These are phyloP conservation scores for Amaranthus tricolor DNA, from an alignment of 179 eudicot genomes.

Conservation along the genomic window DNA sequence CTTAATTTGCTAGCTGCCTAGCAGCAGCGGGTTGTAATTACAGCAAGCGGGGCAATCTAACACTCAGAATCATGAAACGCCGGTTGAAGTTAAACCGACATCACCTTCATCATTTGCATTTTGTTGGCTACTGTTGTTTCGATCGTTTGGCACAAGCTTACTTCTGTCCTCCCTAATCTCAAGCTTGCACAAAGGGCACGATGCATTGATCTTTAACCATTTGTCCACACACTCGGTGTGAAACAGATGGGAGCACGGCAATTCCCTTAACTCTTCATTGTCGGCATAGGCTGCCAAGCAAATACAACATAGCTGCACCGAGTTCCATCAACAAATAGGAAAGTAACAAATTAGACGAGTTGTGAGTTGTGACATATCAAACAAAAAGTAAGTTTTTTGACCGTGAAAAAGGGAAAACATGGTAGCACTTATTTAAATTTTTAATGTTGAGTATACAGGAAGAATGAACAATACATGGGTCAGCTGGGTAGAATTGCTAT, in stretches of 20 bases:
- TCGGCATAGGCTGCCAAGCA: constrained; percentile 59
- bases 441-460: no score
- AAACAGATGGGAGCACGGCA: constrained; percentile 63
- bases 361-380: neutral
- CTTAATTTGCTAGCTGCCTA: neutral
- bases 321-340: neutral
- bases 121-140: constrained; percentile 21
- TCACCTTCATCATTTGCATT: constrained; percentile 11
- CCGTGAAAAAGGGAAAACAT: neutral
- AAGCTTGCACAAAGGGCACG: constrained; percentile 62
- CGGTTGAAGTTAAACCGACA: constrained; percentile 16
- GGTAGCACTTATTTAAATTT: no score
- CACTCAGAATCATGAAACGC: neutral
- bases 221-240: constrained; percentile 65
- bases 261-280: constrained; percentile 59
- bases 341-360: neutral
- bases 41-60: neutral
- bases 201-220: constrained; percentile 69
- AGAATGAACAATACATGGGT: no score
- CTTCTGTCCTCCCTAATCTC: constrained; percentile 37
- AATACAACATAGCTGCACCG: constrained; percentile 60
- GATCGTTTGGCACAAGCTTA: constrained; percentile 11
- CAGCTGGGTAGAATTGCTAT: no score
- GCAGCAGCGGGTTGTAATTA: neutral
- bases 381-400: neutral